Conservation (phyloP, 495 filamentous ascomycete genomes). For the Penicillium bovifimosum region DNA sequence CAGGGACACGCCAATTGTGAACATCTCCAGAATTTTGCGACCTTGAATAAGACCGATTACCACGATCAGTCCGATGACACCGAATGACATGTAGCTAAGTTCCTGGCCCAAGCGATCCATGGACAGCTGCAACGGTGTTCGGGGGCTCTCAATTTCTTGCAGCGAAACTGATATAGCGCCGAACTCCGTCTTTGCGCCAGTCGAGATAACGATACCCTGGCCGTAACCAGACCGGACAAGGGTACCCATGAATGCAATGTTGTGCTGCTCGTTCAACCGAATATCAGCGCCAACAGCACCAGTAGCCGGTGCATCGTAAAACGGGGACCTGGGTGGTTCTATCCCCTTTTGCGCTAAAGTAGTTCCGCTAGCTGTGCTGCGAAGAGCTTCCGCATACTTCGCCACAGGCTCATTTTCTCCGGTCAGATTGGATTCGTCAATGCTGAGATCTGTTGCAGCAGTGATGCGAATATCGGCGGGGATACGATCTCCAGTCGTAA, state of each 20-base stretch:
- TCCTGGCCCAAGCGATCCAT: conserved; percentile 96
- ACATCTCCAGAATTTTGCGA: conserved; percentile 85
- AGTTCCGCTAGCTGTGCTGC: conserved; percentile 16
- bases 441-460: conserved; percentile 75
- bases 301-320: conserved; percentile 55
- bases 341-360: conserved; percentile 21
- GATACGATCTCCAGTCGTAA: conserved; percentile 92
- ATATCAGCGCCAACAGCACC: conserved; percentile 62
- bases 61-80: conserved; percentile 87
- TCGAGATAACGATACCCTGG: conserved; percentile 91
- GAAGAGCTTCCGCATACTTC: conserved; percentile 63
- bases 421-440: conserved; percentile 96
- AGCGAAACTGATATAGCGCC: conserved; percentile 92
- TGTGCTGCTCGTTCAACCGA: conserved; percentile 60
- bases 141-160: conserved; percentile 87
- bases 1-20: conserved; percentile 94
- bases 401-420: conserved; percentile 91
- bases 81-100: conserved; percentile 92
- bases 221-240: conserved; percentile 94
- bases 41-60: conserved; percentile 84
- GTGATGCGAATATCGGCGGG: conserved; percentile 96
- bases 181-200: conserved; percentile 88
- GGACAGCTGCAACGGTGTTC: conserved; percentile 88
- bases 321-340: conserved; percentile 49
- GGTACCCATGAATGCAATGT: conserved; percentile 98